Evolutionary conservation across 2,329 filamentous ascomycete genomes (phyloP).

Genomic region (Periconia digitata): DNA sequence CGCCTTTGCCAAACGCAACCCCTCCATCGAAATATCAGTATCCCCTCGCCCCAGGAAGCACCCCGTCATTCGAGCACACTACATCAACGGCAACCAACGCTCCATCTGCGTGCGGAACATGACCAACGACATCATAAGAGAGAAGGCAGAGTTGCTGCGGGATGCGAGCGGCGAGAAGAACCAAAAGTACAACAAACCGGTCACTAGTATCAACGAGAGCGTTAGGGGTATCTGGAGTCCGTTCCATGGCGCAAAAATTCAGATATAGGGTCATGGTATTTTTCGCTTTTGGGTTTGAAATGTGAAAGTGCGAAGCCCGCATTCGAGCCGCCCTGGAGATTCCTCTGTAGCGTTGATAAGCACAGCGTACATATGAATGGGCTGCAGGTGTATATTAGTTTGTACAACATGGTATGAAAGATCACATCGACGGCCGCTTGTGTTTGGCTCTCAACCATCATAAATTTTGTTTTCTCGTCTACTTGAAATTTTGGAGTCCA

Average conservation of each 20-base stretch:
- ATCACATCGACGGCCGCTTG: neutral
- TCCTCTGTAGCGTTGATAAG: slow-evolving; percentile 5
- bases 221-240: slow-evolving; percentile 68
- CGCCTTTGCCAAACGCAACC: slow-evolving; percentile 77
- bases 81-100: slow-evolving; percentile 87
- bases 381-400: slow-evolving; percentile 20
- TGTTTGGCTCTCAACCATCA: neutral
- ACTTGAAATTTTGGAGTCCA: neutral
- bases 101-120: slow-evolving; percentile 88
- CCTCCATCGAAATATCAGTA: slow-evolving; percentile 86
- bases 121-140: slow-evolving; percentile 74
- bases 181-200: slow-evolving; percentile 59
- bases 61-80: slow-evolving; percentile 84
- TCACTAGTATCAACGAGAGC: slow-evolving; percentile 64
- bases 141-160: slow-evolving; percentile 74
- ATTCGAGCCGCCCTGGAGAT: neutral
- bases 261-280: slow-evolving; percentile 20
- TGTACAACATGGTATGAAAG: slow-evolving; percentile 25
- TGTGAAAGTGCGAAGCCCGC: no score
- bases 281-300: neutral
- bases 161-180: slow-evolving; percentile 77
- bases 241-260: slow-evolving; percentile 57
- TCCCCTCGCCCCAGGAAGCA: slow-evolving; percentile 89
- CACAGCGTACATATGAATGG: slow-evolving; percentile 23
- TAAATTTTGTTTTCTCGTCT: slow-evolving; percentile 1